Evolutionary conservation across 202 grass and related monocot species (phyloP), one percentile per base, ranked within the genome.

Genomic region (Panicum virgatum): DNA sequence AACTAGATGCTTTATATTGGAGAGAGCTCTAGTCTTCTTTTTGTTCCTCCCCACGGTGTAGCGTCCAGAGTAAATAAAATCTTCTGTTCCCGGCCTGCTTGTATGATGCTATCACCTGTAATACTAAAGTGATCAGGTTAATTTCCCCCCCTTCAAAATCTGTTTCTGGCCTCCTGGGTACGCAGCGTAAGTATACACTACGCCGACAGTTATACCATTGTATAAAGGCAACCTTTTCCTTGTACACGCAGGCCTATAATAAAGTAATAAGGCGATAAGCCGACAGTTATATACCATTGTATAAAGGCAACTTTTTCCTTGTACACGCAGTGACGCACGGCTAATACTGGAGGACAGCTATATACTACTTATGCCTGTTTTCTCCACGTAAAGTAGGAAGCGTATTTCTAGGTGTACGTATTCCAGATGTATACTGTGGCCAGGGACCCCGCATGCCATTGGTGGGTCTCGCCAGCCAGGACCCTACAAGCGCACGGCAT

Each of bases 1-100:
- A 75, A 80, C 47, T 73, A 80, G 75, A 56, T 80, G 77, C 51
- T 86, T 82, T 81, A 69, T 75, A 77, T 82, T 85, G 53, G 47
- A 57, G 39, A 61, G 79, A 68, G 66, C 68, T 80, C 73, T 67
- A 60, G 53, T 65, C 58, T 61, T 52, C 30, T 80, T 22, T 69
- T 54, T 59, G 32, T 56, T 58, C 66, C 72, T 20, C 74, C 14
- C 18, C 34, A 12, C 23, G 36, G 62, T 29, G 34, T 75, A 54
- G 59, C 6, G 8, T 12, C 11, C 46, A 56, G 61, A 57, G 18
- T 65, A 14, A 80, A 67, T 47, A 73, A 76, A 73, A 19, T 22
- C 10, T 70, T 50, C 2, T 72, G 39, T 53, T 42, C 30, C 44
- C 40, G 26, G 15, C 15, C 32, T n/a, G 9, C 5, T 63, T 82